Evolutionary conservation across 2,329 filamentous ascomycete genomes (phyloP).

Genomic region (Xylaria sp.): DNA sequence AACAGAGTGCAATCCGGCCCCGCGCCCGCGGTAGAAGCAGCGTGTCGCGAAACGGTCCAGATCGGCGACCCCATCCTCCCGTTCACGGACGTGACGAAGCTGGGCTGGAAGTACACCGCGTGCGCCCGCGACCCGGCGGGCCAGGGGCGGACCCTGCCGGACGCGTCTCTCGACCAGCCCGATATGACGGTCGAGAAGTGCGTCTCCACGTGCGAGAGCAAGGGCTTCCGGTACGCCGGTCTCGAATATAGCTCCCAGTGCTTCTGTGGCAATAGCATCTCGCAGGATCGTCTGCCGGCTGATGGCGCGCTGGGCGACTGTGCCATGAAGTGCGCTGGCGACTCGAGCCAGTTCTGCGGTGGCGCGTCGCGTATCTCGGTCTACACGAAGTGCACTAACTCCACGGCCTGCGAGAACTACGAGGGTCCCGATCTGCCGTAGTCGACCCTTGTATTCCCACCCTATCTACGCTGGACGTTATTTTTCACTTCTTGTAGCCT

Average conservation of each 20-base stretch:
- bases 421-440: background rate
- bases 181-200: slow-evolving; percentile 40
- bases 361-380: slow-evolving; percentile 43
- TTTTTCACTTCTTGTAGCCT: background rate
- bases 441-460: background rate
- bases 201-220: slow-evolving; percentile 27
- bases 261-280: slow-evolving; percentile 39
- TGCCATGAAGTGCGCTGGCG: slow-evolving; percentile 47
- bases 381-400: slow-evolving; percentile 44
- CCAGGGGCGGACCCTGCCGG: slow-evolving; percentile 37
- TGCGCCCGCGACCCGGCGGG: slow-evolving; percentile 49
- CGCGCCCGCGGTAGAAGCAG: slow-evolving; percentile 21
- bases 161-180: slow-evolving; percentile 20
- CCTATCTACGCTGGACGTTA: background rate
- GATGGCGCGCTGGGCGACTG: slow-evolving; percentile 51
- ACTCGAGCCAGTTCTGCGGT: slow-evolving; percentile 45
- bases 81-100: slow-evolving; percentile 52
- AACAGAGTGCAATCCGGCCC: slow-evolving; percentile 51
- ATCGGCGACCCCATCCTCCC: slow-evolving; percentile 47
- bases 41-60: slow-evolving; percentile 44
- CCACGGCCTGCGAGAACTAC: slow-evolving; percentile 33
- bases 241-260: slow-evolving; percentile 37
- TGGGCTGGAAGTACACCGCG: slow-evolving; percentile 57
- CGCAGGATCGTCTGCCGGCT: slow-evolving; percentile 43
- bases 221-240: slow-evolving; percentile 32